phyloP scores from a whole-genome alignment of 192 early-diverging fungal genomes.

The Rhizophagus sp. region DNA sequence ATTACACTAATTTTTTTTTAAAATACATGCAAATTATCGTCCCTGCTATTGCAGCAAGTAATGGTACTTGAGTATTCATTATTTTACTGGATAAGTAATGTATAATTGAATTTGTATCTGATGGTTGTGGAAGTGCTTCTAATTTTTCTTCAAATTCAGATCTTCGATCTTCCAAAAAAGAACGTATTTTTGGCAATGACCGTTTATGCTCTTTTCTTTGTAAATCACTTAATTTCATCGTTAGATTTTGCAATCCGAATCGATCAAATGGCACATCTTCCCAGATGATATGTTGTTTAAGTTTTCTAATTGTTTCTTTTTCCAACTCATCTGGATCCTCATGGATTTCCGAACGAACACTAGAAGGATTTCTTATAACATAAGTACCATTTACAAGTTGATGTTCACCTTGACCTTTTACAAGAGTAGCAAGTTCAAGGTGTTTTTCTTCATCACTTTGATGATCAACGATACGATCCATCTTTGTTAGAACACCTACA shows the following conservation, averaged over 20 bases:
- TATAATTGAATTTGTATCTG: too few species aligned
- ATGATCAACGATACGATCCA: not conserved
- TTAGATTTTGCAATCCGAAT: not conserved
- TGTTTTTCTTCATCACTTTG: not conserved
- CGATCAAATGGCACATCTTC: not conserved
- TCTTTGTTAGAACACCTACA: not conserved
- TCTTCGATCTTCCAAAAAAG: not conserved
- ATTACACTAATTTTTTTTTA: too few species aligned
- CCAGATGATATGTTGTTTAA: not conserved
- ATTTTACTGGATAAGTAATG: too few species aligned
- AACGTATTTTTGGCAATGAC: not conserved
- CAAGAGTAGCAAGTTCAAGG: not conserved
- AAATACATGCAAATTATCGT: too few species aligned
- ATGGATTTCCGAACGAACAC: too few species aligned
- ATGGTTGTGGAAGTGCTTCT: not conserved
- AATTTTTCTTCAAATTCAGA: not conserved
- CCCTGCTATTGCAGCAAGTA: too few species aligned
- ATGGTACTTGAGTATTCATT: too few species aligned
- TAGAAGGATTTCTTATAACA: too few species aligned
- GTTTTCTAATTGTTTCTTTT: not conserved
- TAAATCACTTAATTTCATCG: not conserved
- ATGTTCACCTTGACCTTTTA: not conserved
- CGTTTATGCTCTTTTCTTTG: not conserved
- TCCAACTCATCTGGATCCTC: not conserved
- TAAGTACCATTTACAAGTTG: not conserved